Evolutionary conservation across 441 rosid species (phyloP).

Genomic region (Erodium moschatum): DNA sequence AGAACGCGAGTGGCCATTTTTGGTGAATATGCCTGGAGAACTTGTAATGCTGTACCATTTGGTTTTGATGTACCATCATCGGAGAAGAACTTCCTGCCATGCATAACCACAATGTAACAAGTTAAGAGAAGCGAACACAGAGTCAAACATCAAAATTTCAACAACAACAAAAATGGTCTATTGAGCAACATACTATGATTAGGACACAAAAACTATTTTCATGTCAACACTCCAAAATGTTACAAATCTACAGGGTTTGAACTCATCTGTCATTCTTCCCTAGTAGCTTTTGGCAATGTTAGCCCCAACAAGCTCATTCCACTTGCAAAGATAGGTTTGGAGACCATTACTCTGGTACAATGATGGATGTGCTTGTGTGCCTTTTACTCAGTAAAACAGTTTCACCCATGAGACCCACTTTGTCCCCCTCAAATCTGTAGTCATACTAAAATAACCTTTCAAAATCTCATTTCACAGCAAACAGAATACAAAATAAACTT

Average conservation of each 20-base stretch:
- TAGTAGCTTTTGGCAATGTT: neutral
- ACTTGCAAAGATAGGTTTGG: neutral
- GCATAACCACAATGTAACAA: slow-evolving; percentile 14
- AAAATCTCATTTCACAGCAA: no score
- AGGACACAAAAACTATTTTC: neutral
- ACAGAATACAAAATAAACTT: no score
- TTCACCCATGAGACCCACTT: no score
- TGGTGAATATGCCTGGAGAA: slow-evolving; percentile 56
- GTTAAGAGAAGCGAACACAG: slow-evolving; percentile 15
- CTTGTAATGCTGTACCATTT: slow-evolving; percentile 40
- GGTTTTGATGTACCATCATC: slow-evolving; percentile 73
- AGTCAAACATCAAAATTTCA: neutral
- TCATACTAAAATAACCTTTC: no score
- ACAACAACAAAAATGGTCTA: neutral
- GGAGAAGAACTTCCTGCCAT: slow-evolving; percentile 75
- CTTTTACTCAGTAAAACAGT: neutral
- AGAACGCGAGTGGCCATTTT: neutral
- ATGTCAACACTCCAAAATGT: neutral
- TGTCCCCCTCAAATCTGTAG: no score
- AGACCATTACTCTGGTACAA: neutral
- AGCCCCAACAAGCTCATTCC: neutral
- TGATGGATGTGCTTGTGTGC: neutral
- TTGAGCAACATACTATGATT: neutral
- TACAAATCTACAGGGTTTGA: neutral
- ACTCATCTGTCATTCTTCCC: neutral